Evolutionary conservation across 768 basidiomycete genomes (phyloP).

Genomic region (Podaxis sp.): DNA sequence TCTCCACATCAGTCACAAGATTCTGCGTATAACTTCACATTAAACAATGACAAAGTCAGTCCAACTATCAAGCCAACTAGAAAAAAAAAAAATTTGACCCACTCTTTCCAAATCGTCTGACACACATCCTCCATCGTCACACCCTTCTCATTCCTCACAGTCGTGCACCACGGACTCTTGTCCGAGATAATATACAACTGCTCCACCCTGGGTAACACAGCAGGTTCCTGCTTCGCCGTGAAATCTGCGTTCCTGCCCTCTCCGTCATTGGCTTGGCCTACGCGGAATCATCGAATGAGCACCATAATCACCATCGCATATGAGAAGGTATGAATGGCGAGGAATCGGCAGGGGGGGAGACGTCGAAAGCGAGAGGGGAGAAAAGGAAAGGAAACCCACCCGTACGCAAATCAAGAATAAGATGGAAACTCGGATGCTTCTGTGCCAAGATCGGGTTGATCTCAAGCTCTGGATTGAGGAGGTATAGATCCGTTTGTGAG

Average conservation of each 20-base stretch:
- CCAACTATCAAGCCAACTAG: background rate
- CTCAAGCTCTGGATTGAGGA: constrained; percentile 67
- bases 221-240: constrained; percentile 27
- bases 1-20: constrained; percentile 64
- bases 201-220: constrained; percentile 16
- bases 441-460: constrained; percentile 71
- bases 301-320: background rate
- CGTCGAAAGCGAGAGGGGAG: background rate
- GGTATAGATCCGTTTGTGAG: constrained; percentile 77
- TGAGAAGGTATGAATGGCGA: background rate
- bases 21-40: constrained; percentile 63
- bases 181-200: constrained; percentile 44
- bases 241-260: constrained; percentile 59
- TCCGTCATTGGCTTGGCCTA: constrained; percentile 58
- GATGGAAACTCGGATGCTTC: constrained; percentile 46
- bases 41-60: background rate
- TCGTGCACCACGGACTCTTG: constrained; percentile 73
- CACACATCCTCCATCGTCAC: constrained; percentile 75
- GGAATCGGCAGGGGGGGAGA: no score
- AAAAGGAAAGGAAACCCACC: constrained; percentile 38
- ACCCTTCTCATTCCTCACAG: constrained; percentile 66
- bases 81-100: constrained; percentile 23
- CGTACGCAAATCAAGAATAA: constrained; percentile 69
- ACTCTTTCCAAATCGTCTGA: constrained; percentile 75
- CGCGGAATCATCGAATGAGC: background rate